Evolutionary conservation across 176 grass and related monocot species (phyloP).

Genomic region (Guadua angustifolia): DNA sequence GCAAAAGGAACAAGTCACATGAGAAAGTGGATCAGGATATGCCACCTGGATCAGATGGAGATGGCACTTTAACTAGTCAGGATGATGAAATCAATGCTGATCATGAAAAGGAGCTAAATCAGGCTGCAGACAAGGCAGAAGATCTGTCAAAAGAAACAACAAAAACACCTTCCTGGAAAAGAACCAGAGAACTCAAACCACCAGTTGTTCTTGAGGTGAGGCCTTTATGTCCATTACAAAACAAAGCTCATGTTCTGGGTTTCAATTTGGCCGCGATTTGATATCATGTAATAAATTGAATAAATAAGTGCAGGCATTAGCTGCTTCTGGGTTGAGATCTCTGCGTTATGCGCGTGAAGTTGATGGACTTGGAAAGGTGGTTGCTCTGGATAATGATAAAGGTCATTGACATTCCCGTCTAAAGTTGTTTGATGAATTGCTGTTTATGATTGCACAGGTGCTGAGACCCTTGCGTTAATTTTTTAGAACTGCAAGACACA

Average conservation of each 20-base stretch:
- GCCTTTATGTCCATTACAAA: too few species aligned
- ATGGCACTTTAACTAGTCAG: slow-evolving; percentile 37
- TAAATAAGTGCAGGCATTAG: slow-evolving; percentile 65
- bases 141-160: slow-evolving; percentile 44
- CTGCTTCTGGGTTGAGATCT: slow-evolving; percentile 90
- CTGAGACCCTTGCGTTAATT: slow-evolving; percentile 23
- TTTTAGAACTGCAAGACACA: too few species aligned
- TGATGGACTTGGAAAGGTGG: slow-evolving; percentile 75
- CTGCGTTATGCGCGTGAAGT: slow-evolving; percentile 86
- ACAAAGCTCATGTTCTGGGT: too few species aligned
- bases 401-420: slow-evolving; percentile 44
- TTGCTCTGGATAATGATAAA: slow-evolving; percentile 92
- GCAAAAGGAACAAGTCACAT: slow-evolving; percentile 61
- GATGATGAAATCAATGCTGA: slow-evolving; percentile 52
- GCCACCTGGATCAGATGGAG: slow-evolving; percentile 45
- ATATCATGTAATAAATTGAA: background rate
- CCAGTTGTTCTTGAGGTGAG: slow-evolving; percentile 90
- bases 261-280: too few species aligned
- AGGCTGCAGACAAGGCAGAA: slow-evolving; percentile 40
- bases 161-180: slow-evolving; percentile 61
- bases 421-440: slow-evolving; percentile 5
- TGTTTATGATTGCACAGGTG: too few species aligned
- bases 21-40: slow-evolving; percentile 17
- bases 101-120: slow-evolving; percentile 46
- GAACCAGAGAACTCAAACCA: slow-evolving; percentile 63